These are phyloP conservation scores for Citrullus mucosospermus DNA, from an alignment of 306 rosid genomes.

Conservation along the genomic window DNA sequence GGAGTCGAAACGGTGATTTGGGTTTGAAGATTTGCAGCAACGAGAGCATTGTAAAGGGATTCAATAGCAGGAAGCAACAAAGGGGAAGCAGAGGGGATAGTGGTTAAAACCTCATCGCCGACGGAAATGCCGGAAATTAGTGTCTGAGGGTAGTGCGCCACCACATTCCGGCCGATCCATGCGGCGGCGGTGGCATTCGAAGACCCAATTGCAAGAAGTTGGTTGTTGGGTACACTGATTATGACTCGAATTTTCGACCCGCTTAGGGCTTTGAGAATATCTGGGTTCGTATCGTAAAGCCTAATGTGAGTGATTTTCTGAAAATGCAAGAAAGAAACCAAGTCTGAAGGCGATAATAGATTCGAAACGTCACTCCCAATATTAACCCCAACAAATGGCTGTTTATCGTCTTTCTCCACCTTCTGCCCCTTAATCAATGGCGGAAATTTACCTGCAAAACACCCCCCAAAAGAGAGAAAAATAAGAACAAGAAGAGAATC, in stretches of 20 bases:
- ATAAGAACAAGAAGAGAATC: background rate
- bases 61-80: conserved; percentile 55
- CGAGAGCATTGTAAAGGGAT: conserved; percentile 55
- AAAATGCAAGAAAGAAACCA: conserved; percentile 41
- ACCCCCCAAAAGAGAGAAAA: background rate
- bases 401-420: conserved; percentile 12
- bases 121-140: conserved; percentile 51
- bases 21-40: conserved; percentile 42
- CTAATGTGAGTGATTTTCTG: conserved; percentile 59
- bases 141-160: conserved; percentile 48
- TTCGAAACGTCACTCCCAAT: conserved; percentile 72
- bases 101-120: conserved; percentile 77
- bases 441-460: conserved; percentile 23
- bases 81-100: conserved; percentile 56
- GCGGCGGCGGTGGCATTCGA: conserved; percentile 65
- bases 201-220: conserved; percentile 71
- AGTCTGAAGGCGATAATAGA: conserved; percentile 29
- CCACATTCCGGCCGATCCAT: conserved; percentile 62
- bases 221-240: conserved; percentile 75
- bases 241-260: conserved; percentile 47
- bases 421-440: conserved; percentile 11
- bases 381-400: conserved; percentile 71
- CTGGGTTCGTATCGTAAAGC: conserved; percentile 68
- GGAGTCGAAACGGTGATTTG: conserved; percentile 61
- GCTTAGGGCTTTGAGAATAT: conserved; percentile 50